A percentile compares a stretch with the other conserved stretches of the same genome.
phyloP scores from a whole-genome alignment of 352 stramenopile genomes.

The Pythium grandisporangium region DNA sequence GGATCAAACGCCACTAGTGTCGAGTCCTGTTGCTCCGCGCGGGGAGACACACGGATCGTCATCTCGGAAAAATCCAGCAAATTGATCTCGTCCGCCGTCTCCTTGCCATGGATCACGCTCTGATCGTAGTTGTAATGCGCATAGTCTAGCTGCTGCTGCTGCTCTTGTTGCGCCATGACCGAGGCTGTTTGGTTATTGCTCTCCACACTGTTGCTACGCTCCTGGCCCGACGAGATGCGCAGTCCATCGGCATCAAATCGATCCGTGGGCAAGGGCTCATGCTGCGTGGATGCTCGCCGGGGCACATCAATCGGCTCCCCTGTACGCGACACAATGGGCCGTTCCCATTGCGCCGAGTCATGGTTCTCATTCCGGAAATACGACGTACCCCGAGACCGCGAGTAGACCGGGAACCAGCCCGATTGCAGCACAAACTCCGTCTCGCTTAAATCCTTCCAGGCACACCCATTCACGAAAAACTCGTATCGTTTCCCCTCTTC shows the following conservation, averaged over 20 bases:
- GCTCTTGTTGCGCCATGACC: background rate
- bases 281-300: conserved; percentile 10
- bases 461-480: conserved; percentile 65
- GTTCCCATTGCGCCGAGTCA: conserved; percentile 68
- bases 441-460: conserved; percentile 61
- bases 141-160: background rate
- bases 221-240: conserved; percentile 4
- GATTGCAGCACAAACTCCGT: conserved; percentile 78
- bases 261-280: conserved; percentile 6
- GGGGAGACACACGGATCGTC: conserved; percentile 33
- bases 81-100: conserved; percentile 20
- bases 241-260: conserved; percentile 13
- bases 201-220: background rate
- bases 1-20: conserved; percentile 30
- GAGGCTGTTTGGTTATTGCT: too few relatives aligned
- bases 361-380: conserved; percentile 70
- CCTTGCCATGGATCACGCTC: background rate
- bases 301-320: conserved; percentile 21
- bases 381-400: conserved; percentile 51
- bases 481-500: conserved; percentile 61
- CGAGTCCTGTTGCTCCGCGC: conserved; percentile 6
- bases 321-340: conserved; percentile 50
- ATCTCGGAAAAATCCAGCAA: conserved; percentile 65
- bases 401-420: conserved; percentile 73
- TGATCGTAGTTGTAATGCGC: background rate